Base-by-base conservation (phyloP, 1,139 yeast species). In the Kodamaea suecica region DNA sequence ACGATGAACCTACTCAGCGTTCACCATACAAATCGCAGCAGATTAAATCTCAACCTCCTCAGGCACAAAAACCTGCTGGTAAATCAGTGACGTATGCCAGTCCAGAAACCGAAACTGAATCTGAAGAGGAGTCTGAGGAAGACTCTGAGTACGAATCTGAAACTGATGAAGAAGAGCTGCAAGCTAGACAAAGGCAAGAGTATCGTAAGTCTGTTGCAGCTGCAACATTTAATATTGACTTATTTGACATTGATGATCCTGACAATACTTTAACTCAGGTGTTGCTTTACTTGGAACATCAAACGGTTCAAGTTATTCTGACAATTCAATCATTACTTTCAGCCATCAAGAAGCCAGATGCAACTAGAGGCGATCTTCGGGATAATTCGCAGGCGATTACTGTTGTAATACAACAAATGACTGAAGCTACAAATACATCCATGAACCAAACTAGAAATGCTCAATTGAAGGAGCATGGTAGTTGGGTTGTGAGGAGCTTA, bases 221-320 rank as follows among this genome's bases (percentile, higher is more conserved):
- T 1, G 74, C 75, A 5, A 66, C 73, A 0, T 83, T 82, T 60
- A 82, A 82, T 55, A 70, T 84, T 33, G 84, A 81, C 39, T 75
- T 79, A 32, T 86, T 85, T 59, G 87, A 85, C 59, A 80, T 84
- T 40, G 84, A 78, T 44, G 86, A 85, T 55, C 95, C 95, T 2
- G 96, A 87, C 50, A 85, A 84, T 55, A 84, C 96, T 0, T 73
- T 90, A 42, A 78, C 87, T 4, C 95, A 88, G 52, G 79, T 92
- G 38, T 76, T 88, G 48, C 73, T 82, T 31, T 92, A 87, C 57
- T 70, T 92, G 52, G 98, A 92, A 56, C 95, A 87, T 58, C 96
- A 90, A 62, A 90, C 97, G 0, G 92, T 85, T 23, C 85, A 84
- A 49, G 97, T 92, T 2, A 92, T 92, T 38, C 78, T 88, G 19